Base-by-base conservation (phyloP, 169 alveolate genomes). In the Condylostoma magnum region DNA sequence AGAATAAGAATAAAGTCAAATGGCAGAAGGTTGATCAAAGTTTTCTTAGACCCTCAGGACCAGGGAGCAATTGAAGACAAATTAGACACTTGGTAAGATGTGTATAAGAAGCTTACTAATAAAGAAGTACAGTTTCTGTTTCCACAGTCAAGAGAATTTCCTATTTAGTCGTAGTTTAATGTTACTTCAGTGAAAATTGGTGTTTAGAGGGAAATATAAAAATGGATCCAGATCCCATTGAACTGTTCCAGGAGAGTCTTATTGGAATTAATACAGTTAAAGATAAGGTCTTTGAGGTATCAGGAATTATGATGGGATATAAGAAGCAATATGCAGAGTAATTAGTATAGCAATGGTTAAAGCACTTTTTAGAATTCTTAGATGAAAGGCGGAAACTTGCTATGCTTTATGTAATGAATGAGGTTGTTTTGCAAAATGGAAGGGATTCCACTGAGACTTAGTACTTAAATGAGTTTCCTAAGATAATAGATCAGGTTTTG, bases 1-100 rank as follows among this genome's bases (percentile, higher is more conserved):
- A 92, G 96, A 52, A 88, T 94, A 67, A 96, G 99, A 76, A 90
- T 95, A 81, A 86, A 87, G 43, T 90, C 91, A 27, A 99, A 97
- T 72, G 99, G 99, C n/a, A 80, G 94, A 50, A 94, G 96, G 79
- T 76, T 95, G 51, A 80, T 95, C 81, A 96, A 93, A 87, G 96
- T 96, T 51, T 85, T 81, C 87, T 90, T 96, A 20, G 99, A 96
- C 87, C 97, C 98, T 33, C 94, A 94, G 72, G 99, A 96, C 91
- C 93, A 94, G 88, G 98, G 94, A 70, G 90, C 82, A 76, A 76
- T 96, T 33, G 99, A 96, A 71, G 98, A 94, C 75, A 96, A 95
- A 78, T 88, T 96, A 55, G 98, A 94, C 85, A 94, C 97, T 44
- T 91, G 95, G 89, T 92, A 97, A 31, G 98, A 97, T 47, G 97